Evolutionary conservation across 805 yeast species (phyloP).

Genomic region (Ogataea polymorpha): DNA sequence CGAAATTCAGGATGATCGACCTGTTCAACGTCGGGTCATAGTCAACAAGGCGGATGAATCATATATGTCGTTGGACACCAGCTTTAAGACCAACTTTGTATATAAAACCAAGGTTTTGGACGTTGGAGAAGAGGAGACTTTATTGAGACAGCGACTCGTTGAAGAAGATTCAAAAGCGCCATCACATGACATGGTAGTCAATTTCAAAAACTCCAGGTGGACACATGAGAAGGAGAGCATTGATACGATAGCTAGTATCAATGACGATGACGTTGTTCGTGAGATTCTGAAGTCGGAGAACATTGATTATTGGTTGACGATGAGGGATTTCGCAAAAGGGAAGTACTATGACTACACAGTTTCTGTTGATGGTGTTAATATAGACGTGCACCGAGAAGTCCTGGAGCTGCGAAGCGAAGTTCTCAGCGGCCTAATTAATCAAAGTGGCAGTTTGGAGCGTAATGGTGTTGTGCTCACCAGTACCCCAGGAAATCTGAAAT

Average conservation of each 20-base stretch:
- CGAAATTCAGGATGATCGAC: constrained; percentile 22
- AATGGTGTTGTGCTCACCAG: constrained; percentile 8
- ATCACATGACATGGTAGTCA: constrained; percentile 9
- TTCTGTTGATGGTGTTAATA: constrained; percentile 13
- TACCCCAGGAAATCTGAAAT: constrained; percentile 1
- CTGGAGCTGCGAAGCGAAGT: constrained; percentile 11
- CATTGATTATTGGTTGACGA: constrained; percentile 23
- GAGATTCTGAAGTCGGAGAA: constrained; percentile 38
- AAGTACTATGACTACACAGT: constrained; percentile 18
- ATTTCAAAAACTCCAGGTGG: constrained; percentile 18
- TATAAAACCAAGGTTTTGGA: constrained; percentile 6
- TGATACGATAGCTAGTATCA: background rate
- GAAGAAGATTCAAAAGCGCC: constrained; percentile 2
- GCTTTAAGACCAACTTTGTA: constrained; percentile 15
- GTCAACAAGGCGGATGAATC: constrained; percentile 4
- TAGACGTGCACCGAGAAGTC: constrained; percentile 18
- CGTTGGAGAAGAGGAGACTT: constrained; percentile 4
- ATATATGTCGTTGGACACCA: constrained; percentile 1
- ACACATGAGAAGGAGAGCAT: background rate
- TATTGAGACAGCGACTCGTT: background rate
- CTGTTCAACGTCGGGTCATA: constrained; percentile 6
- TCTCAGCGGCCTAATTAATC: constrained; percentile 4
- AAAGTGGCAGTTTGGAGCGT: constrained; percentile 4
- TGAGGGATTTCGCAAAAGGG: constrained; percentile 14
- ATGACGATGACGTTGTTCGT: constrained; percentile 11